Percentiles rank a stretch among this genome's conserved stretches.
Evolutionary conservation across 345 rosid genomes (phyloP).

Genomic region (Limnanthes douglasii): DNA sequence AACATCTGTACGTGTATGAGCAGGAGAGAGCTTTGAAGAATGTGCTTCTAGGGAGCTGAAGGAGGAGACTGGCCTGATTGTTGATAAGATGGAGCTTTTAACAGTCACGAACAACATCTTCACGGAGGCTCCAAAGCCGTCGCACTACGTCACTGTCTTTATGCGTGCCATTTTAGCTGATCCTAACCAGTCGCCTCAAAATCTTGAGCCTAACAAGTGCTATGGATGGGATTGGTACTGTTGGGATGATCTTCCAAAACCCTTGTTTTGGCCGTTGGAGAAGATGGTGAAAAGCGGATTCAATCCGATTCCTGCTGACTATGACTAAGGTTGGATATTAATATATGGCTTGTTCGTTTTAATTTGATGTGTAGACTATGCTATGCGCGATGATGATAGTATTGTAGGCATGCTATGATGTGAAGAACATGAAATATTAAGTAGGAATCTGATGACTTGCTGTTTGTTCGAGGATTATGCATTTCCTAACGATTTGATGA

Average conservation of each 20-base stretch:
- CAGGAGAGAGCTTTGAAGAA: conserved; percentile 84
- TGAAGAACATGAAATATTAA: too few species aligned
- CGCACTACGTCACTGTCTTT: conserved; percentile 53
- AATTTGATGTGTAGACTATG: too few species aligned
- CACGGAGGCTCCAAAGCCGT: conserved; percentile 35
- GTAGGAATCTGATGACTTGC: too few species aligned
- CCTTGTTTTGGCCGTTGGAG: conserved; percentile 64
- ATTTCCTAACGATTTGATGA: too few species aligned
- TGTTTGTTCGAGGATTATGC: too few species aligned
- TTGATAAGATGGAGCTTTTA: conserved; percentile 25
- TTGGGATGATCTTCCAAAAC: conserved; percentile 59
- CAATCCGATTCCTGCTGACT: conserved; percentile 31
- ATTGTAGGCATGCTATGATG: too few species aligned
- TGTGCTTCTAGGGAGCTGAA: conserved; percentile 61
- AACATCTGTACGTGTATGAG: neutral
- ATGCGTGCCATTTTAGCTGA: conserved; percentile 32
- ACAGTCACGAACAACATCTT: conserved; percentile 59
- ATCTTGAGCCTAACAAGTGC: conserved; percentile 59
- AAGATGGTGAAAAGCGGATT: conserved; percentile 46
- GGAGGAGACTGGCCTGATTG: conserved; percentile 69
- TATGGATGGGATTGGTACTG: conserved; percentile 75
- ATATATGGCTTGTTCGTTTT: too few species aligned
- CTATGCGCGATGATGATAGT: too few species aligned
- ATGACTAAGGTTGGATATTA: neutral
- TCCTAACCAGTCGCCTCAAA: conserved; percentile 29